Conservation (phyloP, 352 stramenopile genomes). For the Globisporangium okanoganense region DNA sequence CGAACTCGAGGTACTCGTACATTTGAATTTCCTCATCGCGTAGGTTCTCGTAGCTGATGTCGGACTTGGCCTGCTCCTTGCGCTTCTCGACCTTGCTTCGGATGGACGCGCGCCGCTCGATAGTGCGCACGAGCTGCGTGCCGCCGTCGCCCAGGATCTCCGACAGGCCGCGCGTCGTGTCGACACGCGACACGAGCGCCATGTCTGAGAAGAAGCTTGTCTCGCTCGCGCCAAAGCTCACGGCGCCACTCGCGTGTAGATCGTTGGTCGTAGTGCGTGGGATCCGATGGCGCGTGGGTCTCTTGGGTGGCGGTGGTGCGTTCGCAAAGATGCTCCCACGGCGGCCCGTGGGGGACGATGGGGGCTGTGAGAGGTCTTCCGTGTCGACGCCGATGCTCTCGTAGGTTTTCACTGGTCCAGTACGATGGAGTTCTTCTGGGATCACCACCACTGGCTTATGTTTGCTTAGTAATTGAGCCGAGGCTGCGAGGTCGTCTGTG, state of each 20-base stretch:
- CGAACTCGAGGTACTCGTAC: slow-evolving; percentile 74
- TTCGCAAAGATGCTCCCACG: slow-evolving; percentile 17
- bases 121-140: slow-evolving; percentile 20
- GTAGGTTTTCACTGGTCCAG: slow-evolving; percentile 26
- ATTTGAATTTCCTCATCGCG: slow-evolving; percentile 55
- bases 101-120: slow-evolving; percentile 41
- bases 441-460: background rate
- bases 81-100: slow-evolving; percentile 44
- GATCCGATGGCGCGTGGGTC: background rate
- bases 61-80: slow-evolving; percentile 35
- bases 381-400: slow-evolving; percentile 48
- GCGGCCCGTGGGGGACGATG: background rate
- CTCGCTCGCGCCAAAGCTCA: slow-evolving; percentile 12
- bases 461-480: background rate
- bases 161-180: background rate
- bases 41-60: slow-evolving; percentile 63
- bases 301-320: background rate
- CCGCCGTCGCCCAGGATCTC: slow-evolving; percentile 8
- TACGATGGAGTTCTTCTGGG: too few species aligned
- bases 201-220: slow-evolving; percentile 16
- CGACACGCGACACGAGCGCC: background rate
- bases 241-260: background rate
- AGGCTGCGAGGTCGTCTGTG: background rate
- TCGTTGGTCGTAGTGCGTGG: background rate
- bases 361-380: slow-evolving; percentile 16